Base-by-base conservation (phyloP, 441 rosid species). In the Eutrema salsugineum region DNA sequence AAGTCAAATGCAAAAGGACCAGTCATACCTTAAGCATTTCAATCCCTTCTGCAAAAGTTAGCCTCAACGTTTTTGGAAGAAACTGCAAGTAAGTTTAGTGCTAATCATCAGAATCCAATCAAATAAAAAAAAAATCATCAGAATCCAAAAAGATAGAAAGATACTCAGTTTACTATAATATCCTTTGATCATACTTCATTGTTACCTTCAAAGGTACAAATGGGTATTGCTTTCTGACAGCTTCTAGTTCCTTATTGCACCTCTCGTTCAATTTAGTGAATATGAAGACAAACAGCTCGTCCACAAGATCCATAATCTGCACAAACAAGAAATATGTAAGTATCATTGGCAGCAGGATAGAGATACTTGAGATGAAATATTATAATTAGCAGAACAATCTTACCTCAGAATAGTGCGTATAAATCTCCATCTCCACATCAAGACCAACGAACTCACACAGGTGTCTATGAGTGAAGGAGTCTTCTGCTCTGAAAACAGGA, bases 351-450 rank as follows among this genome's bases (percentile, higher is more conserved):
- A 53, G 33, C 17, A 53, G 40, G 69, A 28, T 4, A 54, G 28
- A 55, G 6, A 0, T 20, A 15, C 22, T n/a, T 27, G 66, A 38
- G 24, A 55, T 12, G 6, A 63, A 15, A 8, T 15, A 1, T 33
- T 8, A 63, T 20, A 4, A 5, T 11, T 8, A 72, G 14, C 28
- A 72, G 53, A 12, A 42, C 65, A 51, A 46, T 20, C 32, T 11
- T 71, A 92, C 98, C 94, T 94, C 99, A 48, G 80, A 83, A 51
- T 94, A 94, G 76, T 90, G 94, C 48, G 72, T 81, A 50, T 77
- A 83, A 40, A 94, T 94, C 83, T 89, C 97, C 97, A 94, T 87
- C 76, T 94, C 97, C 42, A 82, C 84, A 83, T 91, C 97, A 77
- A 91, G 95, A 44, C 97, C 95, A 0, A 87, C 83, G 40, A 94